Base-by-base conservation (phyloP, 1,139 yeast genomes). In the Nakaseomyces bracarensis region DNA sequence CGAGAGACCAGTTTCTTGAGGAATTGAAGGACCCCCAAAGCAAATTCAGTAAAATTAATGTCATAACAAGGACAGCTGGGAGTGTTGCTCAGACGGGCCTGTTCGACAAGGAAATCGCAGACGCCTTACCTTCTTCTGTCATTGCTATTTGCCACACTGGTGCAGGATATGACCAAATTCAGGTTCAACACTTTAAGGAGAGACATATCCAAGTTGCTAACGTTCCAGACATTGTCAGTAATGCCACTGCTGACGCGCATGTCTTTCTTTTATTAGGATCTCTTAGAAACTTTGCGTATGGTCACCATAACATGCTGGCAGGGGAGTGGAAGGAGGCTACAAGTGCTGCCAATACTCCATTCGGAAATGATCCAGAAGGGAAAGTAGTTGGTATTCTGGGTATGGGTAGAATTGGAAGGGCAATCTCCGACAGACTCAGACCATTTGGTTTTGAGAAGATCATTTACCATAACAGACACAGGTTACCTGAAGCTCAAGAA, bases 161-260 rank as follows among this genome's bases (percentile, higher is more conserved):
- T 43, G 98, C 98, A 1, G 97, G 98, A 4, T 91, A 91, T 61
- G 97, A 91, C 59, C 89, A 81, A 61, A 69, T 82, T 36, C 86
- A 81, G 53, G 75, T 77, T 2, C 45, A 51, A n/a, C 57, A 57
- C 11, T 57, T 67, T 39, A 51, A 49, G 5, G 54, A 52, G 14
- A 59, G 57, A 31, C 67, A 67, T 7, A 79, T 84, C 43, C 86
- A 80, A 61, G 67, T 83, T 9, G 75, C 89, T 8, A 81, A 84
- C 58, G 82, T 80, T 6, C 89, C 93, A 3, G 70, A 68, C 3
- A 68, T 82, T 3, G 93, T 83, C 14, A 87, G 82, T 51, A 75
- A 73, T 7, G 83, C 94, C 11, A 86, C 95, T 11, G 95, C 95
- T 1, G 87, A 81, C 52, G 77, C 87, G 3, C 89, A 85, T 43